A percentile compares a stretch with the other conserved stretches of the same genome.
These are phyloP conservation scores for Wickerhamiella vanderwaltii DNA, from an alignment of 805 yeast species.

Conservation along the genomic window DNA sequence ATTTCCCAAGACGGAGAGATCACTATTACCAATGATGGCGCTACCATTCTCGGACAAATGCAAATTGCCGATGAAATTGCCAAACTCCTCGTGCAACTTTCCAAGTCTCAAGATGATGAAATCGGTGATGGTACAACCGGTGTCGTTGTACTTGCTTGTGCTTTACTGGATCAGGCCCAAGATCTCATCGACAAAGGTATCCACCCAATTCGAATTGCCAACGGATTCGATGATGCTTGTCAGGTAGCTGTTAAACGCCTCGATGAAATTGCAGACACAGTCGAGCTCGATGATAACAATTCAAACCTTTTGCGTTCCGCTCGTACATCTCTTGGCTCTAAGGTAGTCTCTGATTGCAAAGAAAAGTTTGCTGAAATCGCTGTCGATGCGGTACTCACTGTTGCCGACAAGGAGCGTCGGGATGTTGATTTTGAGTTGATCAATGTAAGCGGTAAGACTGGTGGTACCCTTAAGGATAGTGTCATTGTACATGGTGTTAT, in stretches of 20 bases:
- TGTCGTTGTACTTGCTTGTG: slow-evolving; percentile 92
- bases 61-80: slow-evolving; percentile 94
- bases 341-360: slow-evolving; percentile 87
- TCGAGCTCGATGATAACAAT: slow-evolving; percentile 37
- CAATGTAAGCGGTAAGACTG: slow-evolving; percentile 89
- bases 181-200: slow-evolving; percentile 93
- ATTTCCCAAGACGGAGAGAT: slow-evolving; percentile 95
- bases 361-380: slow-evolving; percentile 94
- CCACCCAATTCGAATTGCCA: slow-evolving; percentile 93
- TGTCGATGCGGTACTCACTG: slow-evolving; percentile 85
- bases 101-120: slow-evolving; percentile 94
- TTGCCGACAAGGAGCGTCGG: slow-evolving; percentile 80
- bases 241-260: slow-evolving; percentile 72
- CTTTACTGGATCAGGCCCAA: slow-evolving; percentile 83
- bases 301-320: slow-evolving; percentile 73
- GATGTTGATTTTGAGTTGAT: slow-evolving; percentile 96
- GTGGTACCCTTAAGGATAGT: slow-evolving; percentile 85
- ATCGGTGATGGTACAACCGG: slow-evolving; percentile 99
- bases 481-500: slow-evolving; percentile 80
- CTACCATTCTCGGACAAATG: slow-evolving; percentile 92
- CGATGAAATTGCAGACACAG: slow-evolving; percentile 61
- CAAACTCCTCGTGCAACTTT: slow-evolving; percentile 81
- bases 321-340: slow-evolving; percentile 86
- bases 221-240: slow-evolving; percentile 96
- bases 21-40: slow-evolving; percentile 97